A percentile compares a stretch with the other conserved stretches of the same genome.
phyloP scores from a whole-genome alignment of 176 grass and related monocot genomes.

The Eleusine indica region DNA sequence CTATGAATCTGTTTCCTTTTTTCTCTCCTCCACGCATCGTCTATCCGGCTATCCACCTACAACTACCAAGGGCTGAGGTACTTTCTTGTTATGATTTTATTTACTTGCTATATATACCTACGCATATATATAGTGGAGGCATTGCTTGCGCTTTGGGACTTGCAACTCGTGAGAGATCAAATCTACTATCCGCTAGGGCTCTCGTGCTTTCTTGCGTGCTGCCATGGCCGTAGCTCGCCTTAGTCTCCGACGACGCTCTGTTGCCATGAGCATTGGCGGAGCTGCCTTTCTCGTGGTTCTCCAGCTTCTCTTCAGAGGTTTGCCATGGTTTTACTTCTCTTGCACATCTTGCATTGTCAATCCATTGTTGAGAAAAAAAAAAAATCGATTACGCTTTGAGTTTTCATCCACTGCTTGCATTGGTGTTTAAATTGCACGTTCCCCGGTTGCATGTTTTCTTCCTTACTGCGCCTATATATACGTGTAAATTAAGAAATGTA shows the following conservation, averaged over 20 bases:
- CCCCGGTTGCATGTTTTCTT: background rate
- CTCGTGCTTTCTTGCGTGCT: background rate
- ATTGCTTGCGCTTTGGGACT: background rate
- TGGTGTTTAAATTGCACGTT: too few relatives aligned
- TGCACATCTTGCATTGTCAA: too few relatives aligned
- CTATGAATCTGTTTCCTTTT: background rate
- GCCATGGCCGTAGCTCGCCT: constrained; percentile 31
- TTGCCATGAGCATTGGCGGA: background rate
- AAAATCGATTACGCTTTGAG: too few relatives aligned
- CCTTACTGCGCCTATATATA: background rate
- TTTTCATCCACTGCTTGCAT: too few relatives aligned
- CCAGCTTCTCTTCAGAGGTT: constrained; percentile 23
- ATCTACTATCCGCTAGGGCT: background rate
- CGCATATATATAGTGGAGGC: background rate
- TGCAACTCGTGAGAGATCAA: background rate
- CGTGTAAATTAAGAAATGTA: too few relatives aligned
- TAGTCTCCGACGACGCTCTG: background rate
- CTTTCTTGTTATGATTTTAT: background rate
- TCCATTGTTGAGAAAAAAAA: too few relatives aligned
- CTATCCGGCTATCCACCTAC: background rate
- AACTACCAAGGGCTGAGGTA: background rate
- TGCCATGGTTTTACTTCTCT: too few relatives aligned
- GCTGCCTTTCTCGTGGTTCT: background rate
- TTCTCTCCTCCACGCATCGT: constrained; percentile 26
- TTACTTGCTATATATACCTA: background rate